Evolutionary conservation across 1,284 basidiomycete species (phyloP), one percentile per base, ranked within the genome.

Genomic region (Microbotryum scabiosae): DNA sequence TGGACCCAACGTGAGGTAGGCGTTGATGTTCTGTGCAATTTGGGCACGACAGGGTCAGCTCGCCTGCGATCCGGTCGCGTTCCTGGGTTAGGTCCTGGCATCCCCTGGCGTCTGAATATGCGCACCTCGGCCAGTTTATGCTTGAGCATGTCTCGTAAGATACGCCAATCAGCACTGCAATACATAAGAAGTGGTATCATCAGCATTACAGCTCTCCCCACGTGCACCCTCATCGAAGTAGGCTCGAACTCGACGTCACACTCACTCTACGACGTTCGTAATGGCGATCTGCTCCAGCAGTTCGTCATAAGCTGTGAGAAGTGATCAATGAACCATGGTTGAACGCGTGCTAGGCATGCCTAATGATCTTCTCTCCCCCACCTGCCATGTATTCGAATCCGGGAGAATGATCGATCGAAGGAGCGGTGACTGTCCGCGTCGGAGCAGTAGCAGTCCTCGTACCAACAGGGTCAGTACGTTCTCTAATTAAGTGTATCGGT

Each of bases 121-220:
- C 74, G 36, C 65, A 86, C 87, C 78, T 86, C 76, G 69, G 79
- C 75, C 7, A 89, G 77, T 72, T 84, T 86, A 71, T 80, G 74
- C 72, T 87, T 88, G 71, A 90, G 82, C 59, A 84, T 82, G 68
- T 86, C 80, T 50, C 85, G 82, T 30, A 92, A 79, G 30, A 80
- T 77, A 16, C 79, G 73, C 90, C 90, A 93, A 73, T 88, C 85
- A 68, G 79, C 78, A 70, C 88, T 90, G 76, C n/a, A 57, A 26
- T 55, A 10, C 59, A 64, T 58, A 41, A 41, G 61, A 52, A 60
- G 57, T 6, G 51, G 21, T 54, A 41, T 12, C 36, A 41, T 41
- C 36, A 12, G 12, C 14, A 41, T 12, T 41, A 54, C 55, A 59
- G 51, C 48, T 57, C 43, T 32, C 10, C 9, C 32, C 14, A 45